A percentile compares a stretch with the other conserved stretches of the same genome.
phyloP scores from a whole-genome alignment of 495 filamentous ascomycete species.

The Penicillium simplicissimum region DNA sequence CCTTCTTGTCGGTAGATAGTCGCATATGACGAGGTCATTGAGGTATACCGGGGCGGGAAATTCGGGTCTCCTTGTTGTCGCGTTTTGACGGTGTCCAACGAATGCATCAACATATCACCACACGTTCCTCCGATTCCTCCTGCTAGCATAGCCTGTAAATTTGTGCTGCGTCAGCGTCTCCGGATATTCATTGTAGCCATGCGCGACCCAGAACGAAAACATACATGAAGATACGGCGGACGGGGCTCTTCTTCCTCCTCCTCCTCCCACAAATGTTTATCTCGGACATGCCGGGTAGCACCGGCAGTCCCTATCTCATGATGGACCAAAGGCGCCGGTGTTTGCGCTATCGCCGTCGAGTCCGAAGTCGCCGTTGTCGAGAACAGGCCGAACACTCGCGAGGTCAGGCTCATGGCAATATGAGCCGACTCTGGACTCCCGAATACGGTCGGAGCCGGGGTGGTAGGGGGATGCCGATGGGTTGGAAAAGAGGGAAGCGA shows the following conservation, averaged over 20 bases:
- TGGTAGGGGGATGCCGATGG: conserved; percentile 17
- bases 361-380: conserved; percentile 38
- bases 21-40: conserved; percentile 82
- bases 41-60: conserved; percentile 86
- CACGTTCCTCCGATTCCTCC: conserved; percentile 88
- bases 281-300: conserved; percentile 16
- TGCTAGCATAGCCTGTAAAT: conserved; percentile 82
- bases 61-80: conserved; percentile 94
- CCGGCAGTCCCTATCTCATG: conserved; percentile 10
- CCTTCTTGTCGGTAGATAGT: conserved; percentile 95
- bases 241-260: conserved; percentile 56
- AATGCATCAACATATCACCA: conserved; percentile 98
- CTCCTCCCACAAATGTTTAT: conserved; percentile 27
- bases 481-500: conserved; percentile 18
- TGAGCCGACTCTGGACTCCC: conserved; percentile 32
- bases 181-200: neutral
- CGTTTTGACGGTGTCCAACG: conserved; percentile 98
- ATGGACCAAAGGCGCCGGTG: neutral
- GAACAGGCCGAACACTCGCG: conserved; percentile 47
- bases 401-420: conserved; percentile 51
- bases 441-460: conserved; percentile 35
- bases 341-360: conserved; percentile 14
- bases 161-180: conserved; percentile 8
- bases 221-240: conserved; percentile 66
- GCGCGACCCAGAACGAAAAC: conserved; percentile 23